These are phyloP conservation scores for Pulveroboletus ravenelii DNA, from an alignment of 768 basidiomycete genomes.

Conservation along the genomic window DNA sequence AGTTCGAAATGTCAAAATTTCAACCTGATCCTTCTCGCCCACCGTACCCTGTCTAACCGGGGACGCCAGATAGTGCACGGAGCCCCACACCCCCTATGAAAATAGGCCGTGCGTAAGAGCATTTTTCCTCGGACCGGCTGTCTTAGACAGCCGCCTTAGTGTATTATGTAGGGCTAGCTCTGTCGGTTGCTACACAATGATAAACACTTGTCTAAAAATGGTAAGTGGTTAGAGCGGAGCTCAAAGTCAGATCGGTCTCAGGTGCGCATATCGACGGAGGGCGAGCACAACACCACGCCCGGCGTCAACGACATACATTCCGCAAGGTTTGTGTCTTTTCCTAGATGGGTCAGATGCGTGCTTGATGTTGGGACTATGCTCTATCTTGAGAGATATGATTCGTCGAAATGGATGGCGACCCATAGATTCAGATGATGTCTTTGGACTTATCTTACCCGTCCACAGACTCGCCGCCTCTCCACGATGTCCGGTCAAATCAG, in stretches of 20 bases:
- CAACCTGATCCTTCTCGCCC: too few relatives aligned
- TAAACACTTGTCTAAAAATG: too few relatives aligned
- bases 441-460: slow-evolving; percentile 17
- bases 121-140: too few relatives aligned
- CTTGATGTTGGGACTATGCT: neutral
- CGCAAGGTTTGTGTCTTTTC: slow-evolving; percentile 22
- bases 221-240: slow-evolving; percentile 20
- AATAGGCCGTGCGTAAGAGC: too few relatives aligned
- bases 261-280: slow-evolving; percentile 7
- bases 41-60: too few relatives aligned
- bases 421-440: slow-evolving; percentile 16
- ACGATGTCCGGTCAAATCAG: slow-evolving; percentile 86
- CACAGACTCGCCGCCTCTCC: slow-evolving; percentile 17
- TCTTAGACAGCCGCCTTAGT: too few relatives aligned
- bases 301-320: slow-evolving; percentile 16
- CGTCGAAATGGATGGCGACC: slow-evolving; percentile 18
- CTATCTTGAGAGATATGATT: neutral
- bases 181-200: too few relatives aligned
- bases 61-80: too few relatives aligned
- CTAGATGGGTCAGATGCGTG: neutral
- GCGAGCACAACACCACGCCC: slow-evolving; percentile 17
- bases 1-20: too few relatives aligned
- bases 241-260: slow-evolving; percentile 14
- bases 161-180: too few relatives aligned
- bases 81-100: too few relatives aligned